Evolutionary conservation across 352 stramenopile genomes (phyloP).

Genomic region (Phytophthora capsici): DNA sequence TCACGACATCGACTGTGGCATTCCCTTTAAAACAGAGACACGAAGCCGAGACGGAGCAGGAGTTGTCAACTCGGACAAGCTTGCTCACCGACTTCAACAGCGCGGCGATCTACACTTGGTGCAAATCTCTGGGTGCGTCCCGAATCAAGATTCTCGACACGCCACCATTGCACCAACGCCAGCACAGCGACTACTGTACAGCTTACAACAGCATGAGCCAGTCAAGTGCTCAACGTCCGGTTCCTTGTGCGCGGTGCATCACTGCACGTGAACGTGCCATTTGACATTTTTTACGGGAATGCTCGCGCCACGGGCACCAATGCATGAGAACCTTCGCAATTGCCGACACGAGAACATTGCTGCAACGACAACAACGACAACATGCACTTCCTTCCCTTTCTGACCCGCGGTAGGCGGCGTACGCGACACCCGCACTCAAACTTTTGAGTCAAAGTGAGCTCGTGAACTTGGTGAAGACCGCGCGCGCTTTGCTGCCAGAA

Average conservation of each 20-base stretch:
- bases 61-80: slow-evolving; percentile 22
- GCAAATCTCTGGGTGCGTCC: slow-evolving; percentile 23
- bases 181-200: background rate
- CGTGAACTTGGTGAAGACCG: slow-evolving; percentile 16
- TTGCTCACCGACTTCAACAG: slow-evolving; percentile 22
- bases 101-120: slow-evolving; percentile 22
- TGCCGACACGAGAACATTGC: slow-evolving; percentile 15
- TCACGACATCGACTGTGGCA: slow-evolving; percentile 22
- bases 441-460: background rate
- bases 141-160: slow-evolving; percentile 15
- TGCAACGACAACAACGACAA: slow-evolving; percentile 15
- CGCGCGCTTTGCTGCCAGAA: slow-evolving; percentile 33
- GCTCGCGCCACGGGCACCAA: background rate
- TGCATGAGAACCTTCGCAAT: slow-evolving; percentile 23
- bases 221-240: background rate
- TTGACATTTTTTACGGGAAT: slow-evolving; percentile 8
- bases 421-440: slow-evolving; percentile 24
- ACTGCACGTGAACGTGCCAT: slow-evolving; percentile 2
- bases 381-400: slow-evolving; percentile 16
- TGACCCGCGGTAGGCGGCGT: slow-evolving; percentile 21
- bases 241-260: background rate
- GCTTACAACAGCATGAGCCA: background rate
- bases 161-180: background rate
- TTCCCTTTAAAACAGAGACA: slow-evolving; percentile 29
- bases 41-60: slow-evolving; percentile 20